phyloP scores from a whole-genome alignment of 441 rosid genomes.

The Cnidoscolus chayamansa region DNA sequence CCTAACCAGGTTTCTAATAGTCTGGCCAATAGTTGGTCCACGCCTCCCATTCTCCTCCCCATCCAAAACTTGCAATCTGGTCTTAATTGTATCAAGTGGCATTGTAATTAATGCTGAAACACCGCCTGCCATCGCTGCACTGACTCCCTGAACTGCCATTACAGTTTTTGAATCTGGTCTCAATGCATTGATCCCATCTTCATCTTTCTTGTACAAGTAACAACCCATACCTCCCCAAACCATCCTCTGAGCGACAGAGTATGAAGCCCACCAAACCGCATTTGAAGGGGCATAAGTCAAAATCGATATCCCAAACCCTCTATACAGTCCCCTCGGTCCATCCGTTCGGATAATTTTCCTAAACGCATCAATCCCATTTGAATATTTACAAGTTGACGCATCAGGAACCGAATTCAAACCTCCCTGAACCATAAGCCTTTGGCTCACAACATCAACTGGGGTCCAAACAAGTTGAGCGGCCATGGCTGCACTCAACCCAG shows the following conservation, averaged over 20 bases:
- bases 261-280: constrained; percentile 88
- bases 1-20: constrained; percentile 59
- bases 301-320: constrained; percentile 85
- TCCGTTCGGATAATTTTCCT: constrained; percentile 57
- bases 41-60: constrained; percentile 67
- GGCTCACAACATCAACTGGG: constrained; percentile 82
- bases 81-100: constrained; percentile 90
- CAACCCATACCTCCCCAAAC: constrained; percentile 57
- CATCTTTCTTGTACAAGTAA: constrained; percentile 32
- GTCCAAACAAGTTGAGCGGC: constrained; percentile 89
- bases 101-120: constrained; percentile 76
- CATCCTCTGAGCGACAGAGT: constrained; percentile 56
- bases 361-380: constrained; percentile 68
- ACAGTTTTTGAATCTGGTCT: constrained; percentile 62
- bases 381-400: constrained; percentile 47
- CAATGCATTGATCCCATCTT: constrained; percentile 20
- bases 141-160: constrained; percentile 69
- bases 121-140: constrained; percentile 87
- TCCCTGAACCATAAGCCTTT: constrained; percentile 86
- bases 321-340: constrained; percentile 72
- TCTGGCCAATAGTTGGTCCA: constrained; percentile 58
- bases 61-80: constrained; percentile 70
- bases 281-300: constrained; percentile 86
- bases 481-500: constrained; percentile 74
- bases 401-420: constrained; percentile 23